Evolutionary conservation across 495 filamentous ascomycete genomes (phyloP), one percentile per base, ranked within the genome.

Genomic region (Neurospora sp.): DNA sequence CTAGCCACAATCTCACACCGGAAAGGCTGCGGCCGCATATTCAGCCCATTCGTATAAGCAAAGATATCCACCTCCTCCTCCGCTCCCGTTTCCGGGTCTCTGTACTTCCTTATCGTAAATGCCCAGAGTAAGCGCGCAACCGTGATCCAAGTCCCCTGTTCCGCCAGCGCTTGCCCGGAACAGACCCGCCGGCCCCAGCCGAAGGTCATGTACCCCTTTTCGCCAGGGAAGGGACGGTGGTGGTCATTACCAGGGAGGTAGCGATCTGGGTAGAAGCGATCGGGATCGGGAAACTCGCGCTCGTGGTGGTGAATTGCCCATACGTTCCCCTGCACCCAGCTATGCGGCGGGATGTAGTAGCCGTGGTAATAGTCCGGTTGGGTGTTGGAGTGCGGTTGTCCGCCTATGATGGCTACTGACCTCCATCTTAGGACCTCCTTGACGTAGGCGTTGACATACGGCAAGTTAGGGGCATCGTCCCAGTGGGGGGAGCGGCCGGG

Each of bases 241-340:
- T 85, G 82, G n/a, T 85, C 80, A 42, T 86, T 81, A 39, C 81
- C 85, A 6, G 80, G 73, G 16, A 87, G 70, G 72, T 83, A 86
- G 7, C 87, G 78, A 40, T 87, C 84, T 0, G 87, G 87, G 20
- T 82, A 80, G 76, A 90, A 90, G 69, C 84, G 79, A 73, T 91
- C 87, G 1, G 89, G 88, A 48, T 89, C 83, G 1, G 87, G 88
- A 71, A 90, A 91, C 73, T 90, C 88, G 38, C 86, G 84, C 69
- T 89, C 86, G 77, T 90, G 84, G 72, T 88, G 85, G 75, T 91
- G 88, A 70, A 91, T 90, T 2, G 88, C 88, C 89, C 89, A 90
- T 3, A 87, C 83, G 73, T 91, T 90, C 4, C 88, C 89, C 69
- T 90, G 82, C 6, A 91, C 83, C 79, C 87, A 89, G 39, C 87